A percentile compares a stretch with the other conserved stretches of the same genome.
Evolutionary conservation across 257 asterid species (phyloP).

Genomic region (Gentiana dahurica): DNA sequence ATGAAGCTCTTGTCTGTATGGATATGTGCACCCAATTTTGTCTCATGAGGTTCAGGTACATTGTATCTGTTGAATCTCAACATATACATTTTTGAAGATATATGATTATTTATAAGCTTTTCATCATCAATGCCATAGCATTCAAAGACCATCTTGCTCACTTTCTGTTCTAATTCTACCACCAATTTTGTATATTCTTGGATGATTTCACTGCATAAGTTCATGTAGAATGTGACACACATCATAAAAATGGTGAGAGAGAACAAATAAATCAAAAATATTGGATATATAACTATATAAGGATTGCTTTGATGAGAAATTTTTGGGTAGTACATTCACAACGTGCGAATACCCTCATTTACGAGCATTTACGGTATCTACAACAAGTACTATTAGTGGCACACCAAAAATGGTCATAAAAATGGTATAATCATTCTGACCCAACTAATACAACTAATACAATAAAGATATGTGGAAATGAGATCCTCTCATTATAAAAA

Average conservation of each 20-base stretch:
- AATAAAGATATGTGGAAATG: no score
- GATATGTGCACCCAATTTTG: constrained; percentile 22
- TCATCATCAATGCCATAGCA: constrained; percentile 28
- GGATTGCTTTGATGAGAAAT: background rate
- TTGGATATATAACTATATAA: background rate
- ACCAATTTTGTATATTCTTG: constrained; percentile 24
- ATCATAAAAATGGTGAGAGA: background rate
- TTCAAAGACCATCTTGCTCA: constrained; percentile 45
- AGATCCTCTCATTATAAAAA: no score
- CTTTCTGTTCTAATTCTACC: constrained; percentile 36
- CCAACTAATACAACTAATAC: no score
- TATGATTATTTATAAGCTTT: constrained; percentile 31
- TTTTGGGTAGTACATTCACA: background rate
- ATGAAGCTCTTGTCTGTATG: constrained; percentile 53
- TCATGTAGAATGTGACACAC: background rate
- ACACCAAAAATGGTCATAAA: no score
- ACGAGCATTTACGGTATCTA: no score
- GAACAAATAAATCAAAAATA: background rate
- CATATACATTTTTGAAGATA: constrained; percentile 38
- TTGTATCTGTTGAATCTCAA: constrained; percentile 34
- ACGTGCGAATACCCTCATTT: no score
- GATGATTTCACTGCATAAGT: constrained; percentile 24
- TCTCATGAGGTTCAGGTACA: constrained; percentile 10
- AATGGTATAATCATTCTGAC: no score
- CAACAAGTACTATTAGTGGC: no score